These are phyloP conservation scores for Rubia yunnanensis DNA, from an alignment of 257 asterid genomes.

Conservation along the genomic window DNA sequence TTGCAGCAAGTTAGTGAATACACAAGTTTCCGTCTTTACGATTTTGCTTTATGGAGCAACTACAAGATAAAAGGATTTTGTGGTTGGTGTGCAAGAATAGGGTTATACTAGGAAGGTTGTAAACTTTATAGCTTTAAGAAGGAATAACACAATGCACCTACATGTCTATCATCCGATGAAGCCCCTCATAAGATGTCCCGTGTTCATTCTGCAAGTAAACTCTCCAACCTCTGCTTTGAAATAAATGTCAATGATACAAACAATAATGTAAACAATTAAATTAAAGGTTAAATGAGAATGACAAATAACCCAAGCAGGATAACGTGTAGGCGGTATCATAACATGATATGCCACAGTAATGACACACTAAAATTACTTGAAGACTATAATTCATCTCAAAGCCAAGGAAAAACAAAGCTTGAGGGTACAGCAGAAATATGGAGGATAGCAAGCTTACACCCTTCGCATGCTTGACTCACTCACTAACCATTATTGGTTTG, in stretches of 20 bases:
- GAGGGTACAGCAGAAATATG: not conserved
- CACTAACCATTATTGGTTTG: not conserved
- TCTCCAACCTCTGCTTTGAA: slow-evolving; percentile 76
- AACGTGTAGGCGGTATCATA: not conserved
- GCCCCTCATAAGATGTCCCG: slow-evolving; percentile 73
- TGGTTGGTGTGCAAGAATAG: not conserved
- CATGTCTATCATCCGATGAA: slow-evolving; percentile 59
- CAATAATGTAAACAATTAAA: not conserved
- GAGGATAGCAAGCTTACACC: not conserved
- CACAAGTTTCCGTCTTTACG: too few species aligned
- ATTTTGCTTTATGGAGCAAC: not conserved
- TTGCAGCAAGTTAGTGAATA: too few species aligned
- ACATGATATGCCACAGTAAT: too few species aligned
- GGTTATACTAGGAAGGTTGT: not conserved
- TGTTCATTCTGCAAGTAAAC: slow-evolving; percentile 90
- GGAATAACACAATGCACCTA: slow-evolving; percentile 16
- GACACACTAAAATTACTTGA: not conserved
- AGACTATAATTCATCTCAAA: not conserved
- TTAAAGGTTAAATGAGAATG: not conserved
- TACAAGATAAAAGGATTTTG: not conserved
- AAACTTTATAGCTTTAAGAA: not conserved
- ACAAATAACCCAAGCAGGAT: not conserved
- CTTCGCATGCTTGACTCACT: not conserved
- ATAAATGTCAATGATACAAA: not conserved
- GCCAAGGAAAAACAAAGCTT: not conserved